Evolutionary conservation across 2,329 filamentous ascomycete genomes (phyloP).

Genomic region (Dactylonectria macrodidyma): DNA sequence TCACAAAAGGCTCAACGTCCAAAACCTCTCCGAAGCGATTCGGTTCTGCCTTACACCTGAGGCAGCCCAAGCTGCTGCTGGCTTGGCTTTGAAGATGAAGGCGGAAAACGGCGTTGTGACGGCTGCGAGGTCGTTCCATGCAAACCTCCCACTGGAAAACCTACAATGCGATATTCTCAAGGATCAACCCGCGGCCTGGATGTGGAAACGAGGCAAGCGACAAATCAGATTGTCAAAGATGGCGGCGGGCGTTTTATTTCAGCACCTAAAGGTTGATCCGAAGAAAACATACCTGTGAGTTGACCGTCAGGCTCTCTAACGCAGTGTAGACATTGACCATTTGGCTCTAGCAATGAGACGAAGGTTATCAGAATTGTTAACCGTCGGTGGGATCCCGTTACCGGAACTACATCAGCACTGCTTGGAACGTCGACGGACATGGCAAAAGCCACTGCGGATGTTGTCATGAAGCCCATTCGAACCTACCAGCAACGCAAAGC

Average conservation of each 20-base stretch:
- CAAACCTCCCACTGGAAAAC: constrained; percentile 36
- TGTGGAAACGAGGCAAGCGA: constrained; percentile 18
- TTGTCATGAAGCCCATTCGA: constrained; percentile 34
- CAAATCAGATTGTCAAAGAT: constrained; percentile 34
- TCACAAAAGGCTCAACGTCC: constrained; percentile 25
- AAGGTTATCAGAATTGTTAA: constrained; percentile 34
- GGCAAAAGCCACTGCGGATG: constrained; percentile 29
- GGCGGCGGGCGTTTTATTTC: constrained; percentile 33
- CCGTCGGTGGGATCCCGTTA: constrained; percentile 38
- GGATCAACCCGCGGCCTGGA: constrained; percentile 27
- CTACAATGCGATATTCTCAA: constrained; percentile 38
- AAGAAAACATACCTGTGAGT: constrained; percentile 31
- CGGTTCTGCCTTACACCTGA: constrained; percentile 24
- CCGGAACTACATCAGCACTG: constrained; percentile 26
- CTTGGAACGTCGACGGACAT: constrained; percentile 25
- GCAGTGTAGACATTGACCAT: neutral
- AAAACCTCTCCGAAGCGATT: constrained; percentile 34
- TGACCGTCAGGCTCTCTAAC: neutral
- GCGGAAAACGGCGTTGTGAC: constrained; percentile 34
- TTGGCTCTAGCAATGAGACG: constrained; percentile 30
- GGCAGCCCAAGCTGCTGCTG: constrained; percentile 27
- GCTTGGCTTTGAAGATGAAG: constrained; percentile 35
- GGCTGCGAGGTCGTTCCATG: constrained; percentile 42
- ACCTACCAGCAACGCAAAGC: constrained; percentile 30
- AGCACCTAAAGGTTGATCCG: constrained; percentile 24